Base-by-base conservation (phyloP, 1,139 yeast genomes). In the Taphrina flavorubra region DNA sequence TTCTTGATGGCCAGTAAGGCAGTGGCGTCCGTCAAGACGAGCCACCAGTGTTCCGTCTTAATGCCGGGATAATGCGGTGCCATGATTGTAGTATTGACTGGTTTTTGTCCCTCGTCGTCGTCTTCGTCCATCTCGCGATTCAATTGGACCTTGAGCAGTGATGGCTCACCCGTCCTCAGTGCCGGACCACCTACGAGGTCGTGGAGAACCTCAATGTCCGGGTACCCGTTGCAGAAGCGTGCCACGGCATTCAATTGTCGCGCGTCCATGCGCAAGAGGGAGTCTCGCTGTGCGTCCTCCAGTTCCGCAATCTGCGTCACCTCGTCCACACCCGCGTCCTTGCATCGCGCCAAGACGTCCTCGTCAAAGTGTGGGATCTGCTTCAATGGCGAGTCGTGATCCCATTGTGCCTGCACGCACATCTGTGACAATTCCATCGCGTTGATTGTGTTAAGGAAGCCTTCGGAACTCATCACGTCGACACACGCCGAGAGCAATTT, bases 381-480 rank as follows among this genome's bases (percentile, higher is more conserved):
- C 73, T 84, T 86, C 75, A 95, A 81, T 0, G 96, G 89, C 65
- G 85, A 85, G 69, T 90, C 97, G 36, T 86, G 82, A 73, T 87
- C 90, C 97, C 97, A 92, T 37, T 89, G 80, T 0, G 89, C 96
- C 77, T 94, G 99, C 0, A 89, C 86, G 11, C 91, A 79, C 96
- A 92, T 90, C 75, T 94, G 99, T 1, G 90, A 85, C 69, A 92
- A 77, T 76, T 94, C 98, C 89, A 94, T 90, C 0, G 92, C 95
- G 67, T 84, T 83, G 72, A 91, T 82, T 0, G 97, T 92, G 76
- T 87, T 89, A 74, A 92, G 78, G 72, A 83, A 81, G 0, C 98
- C 97, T 70, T 90, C 92, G 72, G 92, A 86, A 0, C 97, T 86
- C 57, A 92, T 79, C 1, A 88, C 80, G 76, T 94, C 97, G 39